Conservation (phyloP, 2,329 filamentous ascomycete species). For the Colletotrichum phormii region DNA sequence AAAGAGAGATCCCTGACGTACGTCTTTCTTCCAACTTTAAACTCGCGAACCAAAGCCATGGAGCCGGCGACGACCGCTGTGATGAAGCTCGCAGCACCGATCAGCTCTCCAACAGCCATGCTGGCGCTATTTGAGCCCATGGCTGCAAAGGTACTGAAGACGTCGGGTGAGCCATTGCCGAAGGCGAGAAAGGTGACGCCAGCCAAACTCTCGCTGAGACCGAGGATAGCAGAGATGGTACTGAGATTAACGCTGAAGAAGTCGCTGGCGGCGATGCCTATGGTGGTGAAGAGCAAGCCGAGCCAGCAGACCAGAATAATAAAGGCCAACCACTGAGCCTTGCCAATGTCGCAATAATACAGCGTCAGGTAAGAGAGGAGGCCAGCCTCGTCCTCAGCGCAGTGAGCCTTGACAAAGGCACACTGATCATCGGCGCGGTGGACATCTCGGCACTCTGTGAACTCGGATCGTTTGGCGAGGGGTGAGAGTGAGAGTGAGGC, state of each 20-base stretch:
- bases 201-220: conserved; percentile 94
- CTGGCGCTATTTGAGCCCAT: conserved; percentile 98
- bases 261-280: conserved; percentile 96
- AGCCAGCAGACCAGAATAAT: conserved; percentile 84
- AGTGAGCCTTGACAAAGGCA: conserved; percentile 85
- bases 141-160: conserved; percentile 98
- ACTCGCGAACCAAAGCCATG: conserved; percentile 97
- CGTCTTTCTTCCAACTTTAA: conserved; percentile 88
- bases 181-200: conserved; percentile 97
- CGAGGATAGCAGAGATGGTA: conserved; percentile 88
- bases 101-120: conserved; percentile 93
- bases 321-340: conserved; percentile 82
- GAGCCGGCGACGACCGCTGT: conserved; percentile 95
- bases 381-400: conserved; percentile 89
- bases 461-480: conserved; percentile 43
- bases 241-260: conserved; percentile 98
- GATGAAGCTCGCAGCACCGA: conserved; percentile 96
- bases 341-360: conserved; percentile 85
- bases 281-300: conserved; percentile 91
- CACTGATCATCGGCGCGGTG: conserved; percentile 85
- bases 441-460: conserved; percentile 79
- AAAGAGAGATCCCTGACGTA: conserved; percentile 94
- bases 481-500: conserved; percentile 33
- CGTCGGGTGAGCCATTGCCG: conserved; percentile 97
- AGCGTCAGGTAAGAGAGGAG: conserved; percentile 88